Base-by-base conservation (phyloP, 179 eudicot species). In the Carnegiea gigantea region DNA sequence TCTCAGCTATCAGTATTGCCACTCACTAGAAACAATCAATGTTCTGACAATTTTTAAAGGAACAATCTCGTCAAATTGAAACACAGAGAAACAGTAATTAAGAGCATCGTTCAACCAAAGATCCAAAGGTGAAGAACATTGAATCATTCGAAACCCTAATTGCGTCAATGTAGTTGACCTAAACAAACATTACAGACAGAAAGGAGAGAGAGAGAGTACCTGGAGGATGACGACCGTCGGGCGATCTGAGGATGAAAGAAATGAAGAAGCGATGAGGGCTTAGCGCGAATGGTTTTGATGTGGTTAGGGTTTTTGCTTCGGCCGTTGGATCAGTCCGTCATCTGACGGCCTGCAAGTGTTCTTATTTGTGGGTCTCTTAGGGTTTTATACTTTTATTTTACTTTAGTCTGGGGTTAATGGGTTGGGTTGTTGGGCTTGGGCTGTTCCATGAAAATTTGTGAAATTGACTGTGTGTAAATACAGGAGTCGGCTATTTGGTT, bases 251-350 rank as follows among this genome's bases (percentile, higher is more conserved):
- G 53, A 17, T 53, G 21, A n/a, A 51, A 1, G 51, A 73, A 70
- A 53, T 36, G 71, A 40, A 23, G 59, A 57, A 21, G 84, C 48
- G 26, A 11, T 23, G 9, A 20, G 18, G 0, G 13, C n/a, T 33
- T n/a, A 26, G 24, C 17, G 79, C 4, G 48, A 76, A 53, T 53
- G 70, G 65, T 70, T 82, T 82, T 77, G 76, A 70, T 70, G 75
- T 46, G 43, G 44, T 70, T 82, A 82, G 84, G 84, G 84, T 82
- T 82, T 82, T 70, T 67, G 18, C 26, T 8, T 82, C 1, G 51
- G 24, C 84, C 84, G 72, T 70, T 77, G 59, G 84, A 82, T 82
- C 23, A 0, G 15, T 38, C 54, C 10, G 5, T 28, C 20, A 82
- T 77, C 77, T 15, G 51, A 70, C 80, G 84, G 84, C 20, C 2